Evolutionary conservation across 2,329 filamentous ascomycete genomes (phyloP).

Genomic region (Periconia digitata): DNA sequence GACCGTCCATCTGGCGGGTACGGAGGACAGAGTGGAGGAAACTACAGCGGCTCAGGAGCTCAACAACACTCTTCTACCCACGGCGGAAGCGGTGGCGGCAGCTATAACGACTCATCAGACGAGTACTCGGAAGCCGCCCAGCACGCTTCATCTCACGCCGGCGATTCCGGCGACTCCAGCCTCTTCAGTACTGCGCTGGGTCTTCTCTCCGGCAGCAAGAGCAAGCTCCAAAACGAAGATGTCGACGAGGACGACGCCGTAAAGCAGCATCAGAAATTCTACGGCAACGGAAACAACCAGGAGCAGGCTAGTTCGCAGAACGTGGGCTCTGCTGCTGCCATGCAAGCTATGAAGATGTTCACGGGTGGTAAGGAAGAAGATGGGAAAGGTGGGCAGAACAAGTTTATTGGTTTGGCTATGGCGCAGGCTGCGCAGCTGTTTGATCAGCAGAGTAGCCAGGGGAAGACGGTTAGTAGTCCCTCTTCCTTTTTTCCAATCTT

Average conservation of each 20-base stretch:
- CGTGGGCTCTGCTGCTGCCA: slow-evolving; percentile 71
- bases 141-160: slow-evolving; percentile 58
- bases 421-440: slow-evolving; percentile 80
- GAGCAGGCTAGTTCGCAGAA: slow-evolving; percentile 48
- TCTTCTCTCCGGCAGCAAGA: slow-evolving; percentile 57
- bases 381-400: slow-evolving; percentile 64
- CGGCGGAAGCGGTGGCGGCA: slow-evolving; percentile 31
- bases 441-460: slow-evolving; percentile 59
- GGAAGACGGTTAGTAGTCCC: slow-evolving; percentile 52
- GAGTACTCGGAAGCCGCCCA: slow-evolving; percentile 57
- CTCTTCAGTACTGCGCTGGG: slow-evolving; percentile 61
- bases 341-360: slow-evolving; percentile 83
- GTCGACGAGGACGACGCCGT: slow-evolving; percentile 69
- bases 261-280: slow-evolving; percentile 74
- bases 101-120: slow-evolving; percentile 47
- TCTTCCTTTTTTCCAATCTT: neutral
- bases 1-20: slow-evolving; percentile 10
- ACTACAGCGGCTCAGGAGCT: slow-evolving; percentile 13
- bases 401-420: slow-evolving; percentile 85
- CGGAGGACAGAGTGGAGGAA: slow-evolving; percentile 3
- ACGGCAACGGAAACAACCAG: slow-evolving; percentile 53
- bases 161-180: slow-evolving; percentile 50
- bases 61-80: slow-evolving; percentile 44
- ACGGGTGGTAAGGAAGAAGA: slow-evolving; percentile 52
- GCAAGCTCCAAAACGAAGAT: slow-evolving; percentile 52